A percentile compares a stretch with the other conserved stretches of the same genome.
These are phyloP conservation scores for Cephalotrichum gorgonifer DNA, from an alignment of 2,329 filamentous ascomycete species.

Conservation along the genomic window DNA sequence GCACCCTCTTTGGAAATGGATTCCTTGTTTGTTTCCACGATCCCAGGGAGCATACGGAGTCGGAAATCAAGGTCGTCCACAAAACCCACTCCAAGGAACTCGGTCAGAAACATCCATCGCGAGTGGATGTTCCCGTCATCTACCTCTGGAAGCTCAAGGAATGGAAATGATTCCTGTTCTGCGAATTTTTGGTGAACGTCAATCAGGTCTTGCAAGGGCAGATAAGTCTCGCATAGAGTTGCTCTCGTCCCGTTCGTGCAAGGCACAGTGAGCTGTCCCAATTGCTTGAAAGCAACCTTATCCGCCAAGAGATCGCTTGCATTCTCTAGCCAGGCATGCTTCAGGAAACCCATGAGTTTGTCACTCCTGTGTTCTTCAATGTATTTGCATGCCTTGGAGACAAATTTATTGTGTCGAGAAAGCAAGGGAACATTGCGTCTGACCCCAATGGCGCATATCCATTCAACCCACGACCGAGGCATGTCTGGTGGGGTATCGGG, in stretches of 20 bases:
- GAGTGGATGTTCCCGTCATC: not conserved
- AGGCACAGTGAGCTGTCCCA: not conserved
- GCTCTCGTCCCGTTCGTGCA: not conserved
- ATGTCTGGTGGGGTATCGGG: not conserved
- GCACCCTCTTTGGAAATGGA: not conserved
- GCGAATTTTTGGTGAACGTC: not conserved
- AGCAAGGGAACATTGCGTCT: not conserved
- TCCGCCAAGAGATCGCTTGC: not conserved
- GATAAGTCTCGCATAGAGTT: not conserved
- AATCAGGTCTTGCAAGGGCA: not conserved
- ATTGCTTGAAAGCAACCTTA: not conserved
- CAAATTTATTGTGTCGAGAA: not conserved
- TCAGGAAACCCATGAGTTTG: not conserved
- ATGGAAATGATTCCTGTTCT: not conserved
- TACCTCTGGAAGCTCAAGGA: not conserved
- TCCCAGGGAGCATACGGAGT: not conserved
- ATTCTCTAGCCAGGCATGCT: not conserved
- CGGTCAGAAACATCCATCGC: not conserved
- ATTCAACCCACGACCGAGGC: not conserved
- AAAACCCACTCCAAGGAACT: not conserved
- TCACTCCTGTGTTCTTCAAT: not conserved
- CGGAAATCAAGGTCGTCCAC: not conserved
- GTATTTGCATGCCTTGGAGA: not conserved
- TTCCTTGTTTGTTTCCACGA: not conserved
- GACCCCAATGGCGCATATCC: not conserved